These are phyloP conservation scores for Yarrowia sp. DNA, from an alignment of 805 yeast species.

Conservation along the genomic window DNA sequence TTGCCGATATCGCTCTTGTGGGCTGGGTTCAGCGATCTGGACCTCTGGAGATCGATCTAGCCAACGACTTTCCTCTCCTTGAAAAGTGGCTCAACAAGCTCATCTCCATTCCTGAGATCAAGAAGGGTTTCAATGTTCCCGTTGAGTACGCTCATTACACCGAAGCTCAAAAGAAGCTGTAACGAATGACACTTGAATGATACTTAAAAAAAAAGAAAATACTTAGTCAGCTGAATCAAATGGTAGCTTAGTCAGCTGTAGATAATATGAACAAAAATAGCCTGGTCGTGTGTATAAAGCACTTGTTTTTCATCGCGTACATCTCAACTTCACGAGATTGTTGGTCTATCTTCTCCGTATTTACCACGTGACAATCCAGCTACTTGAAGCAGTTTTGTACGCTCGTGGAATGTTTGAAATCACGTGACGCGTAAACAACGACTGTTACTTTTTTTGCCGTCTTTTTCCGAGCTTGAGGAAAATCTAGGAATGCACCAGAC, in stretches of 20 bases:
- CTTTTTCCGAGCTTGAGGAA: conserved; percentile 2
- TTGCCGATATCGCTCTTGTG: conserved; percentile 61
- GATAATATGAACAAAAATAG: no score
- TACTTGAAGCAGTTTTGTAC: background rate
- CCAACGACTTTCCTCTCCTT: conserved; percentile 61
- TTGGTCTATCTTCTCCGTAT: no score
- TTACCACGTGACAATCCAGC: background rate
- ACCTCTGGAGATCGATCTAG: conserved; percentile 39
- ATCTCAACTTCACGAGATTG: no score
- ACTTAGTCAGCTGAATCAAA: no score
- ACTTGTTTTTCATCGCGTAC: no score
- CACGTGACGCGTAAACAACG: background rate
- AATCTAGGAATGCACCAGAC: background rate
- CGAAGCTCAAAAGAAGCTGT: conserved; percentile 15
- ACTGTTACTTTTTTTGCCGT: background rate
- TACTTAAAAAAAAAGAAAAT: no score
- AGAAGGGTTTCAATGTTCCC: conserved; percentile 46
- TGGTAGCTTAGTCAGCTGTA: no score
- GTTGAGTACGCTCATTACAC: conserved; percentile 21
- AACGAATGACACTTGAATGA: background rate
- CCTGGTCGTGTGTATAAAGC: no score
- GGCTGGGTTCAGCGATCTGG: conserved; percentile 55
- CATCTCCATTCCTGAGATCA: conserved; percentile 87
- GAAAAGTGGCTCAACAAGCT: conserved; percentile 88
- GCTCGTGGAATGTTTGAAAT: background rate